Conservation (phyloP, 1,284 basidiomycete genomes). For the Meira miltonrushii region DNA sequence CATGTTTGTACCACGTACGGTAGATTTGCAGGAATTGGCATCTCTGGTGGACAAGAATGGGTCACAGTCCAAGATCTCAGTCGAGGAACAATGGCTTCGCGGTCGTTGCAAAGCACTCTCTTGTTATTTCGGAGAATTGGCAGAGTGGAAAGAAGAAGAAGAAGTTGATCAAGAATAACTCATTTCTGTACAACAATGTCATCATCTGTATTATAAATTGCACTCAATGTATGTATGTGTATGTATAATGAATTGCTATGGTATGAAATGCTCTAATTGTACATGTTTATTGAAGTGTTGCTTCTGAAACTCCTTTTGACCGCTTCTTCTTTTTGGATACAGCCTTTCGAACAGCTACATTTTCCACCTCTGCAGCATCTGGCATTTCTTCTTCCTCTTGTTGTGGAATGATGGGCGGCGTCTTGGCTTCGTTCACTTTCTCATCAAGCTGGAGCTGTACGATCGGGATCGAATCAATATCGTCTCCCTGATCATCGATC, state of each 20-base stretch:
- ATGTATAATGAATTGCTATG: background rate
- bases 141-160: slow-evolving; percentile 26
- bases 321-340: slow-evolving; percentile 10
- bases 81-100: slow-evolving; percentile 86
- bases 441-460: slow-evolving; percentile 34
- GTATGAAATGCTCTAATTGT: background rate
- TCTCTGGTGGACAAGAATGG: slow-evolving; percentile 53
- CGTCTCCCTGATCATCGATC: slow-evolving; percentile 7
- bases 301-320: slow-evolving; percentile 4
- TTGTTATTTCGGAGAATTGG: slow-evolving; percentile 57
- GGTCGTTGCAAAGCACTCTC: slow-evolving; percentile 67
- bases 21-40: slow-evolving; percentile 68
- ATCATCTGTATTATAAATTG: background rate
- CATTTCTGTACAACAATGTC: background rate
- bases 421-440: background rate
- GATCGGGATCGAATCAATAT: slow-evolving; percentile 42
- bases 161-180: background rate
- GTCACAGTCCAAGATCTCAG: slow-evolving; percentile 58
- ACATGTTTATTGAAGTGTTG: background rate
- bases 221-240: background rate
- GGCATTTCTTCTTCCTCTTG: slow-evolving; percentile 16
- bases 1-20: slow-evolving; percentile 83
- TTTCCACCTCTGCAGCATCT: background rate
- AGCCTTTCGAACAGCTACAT: slow-evolving; percentile 4
- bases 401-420: background rate